phyloP scores from a whole-genome alignment of 164 flowering plant species.

The Amborella trichopoda region DNA sequence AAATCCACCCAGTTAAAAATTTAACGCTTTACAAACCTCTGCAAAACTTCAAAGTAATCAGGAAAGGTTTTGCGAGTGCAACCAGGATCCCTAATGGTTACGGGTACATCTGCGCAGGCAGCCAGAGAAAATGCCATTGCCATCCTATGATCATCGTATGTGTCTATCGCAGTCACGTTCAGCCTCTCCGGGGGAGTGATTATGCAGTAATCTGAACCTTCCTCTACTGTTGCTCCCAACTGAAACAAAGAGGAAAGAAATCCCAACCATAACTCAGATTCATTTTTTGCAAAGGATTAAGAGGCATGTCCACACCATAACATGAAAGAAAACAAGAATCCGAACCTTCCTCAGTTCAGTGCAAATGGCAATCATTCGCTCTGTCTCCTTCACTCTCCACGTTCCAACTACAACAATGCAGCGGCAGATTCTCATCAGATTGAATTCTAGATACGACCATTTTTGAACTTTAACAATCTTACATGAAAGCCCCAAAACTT shows the following conservation, averaged over 20 bases:
- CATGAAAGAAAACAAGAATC: too few species aligned
- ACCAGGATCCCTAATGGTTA: slow-evolving; percentile 88
- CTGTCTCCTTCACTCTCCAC: slow-evolving; percentile 99
- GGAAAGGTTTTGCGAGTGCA: slow-evolving; percentile 98
- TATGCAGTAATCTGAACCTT: slow-evolving; percentile 94
- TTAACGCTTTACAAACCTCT: slow-evolving; percentile 54
- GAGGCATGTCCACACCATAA: too few species aligned
- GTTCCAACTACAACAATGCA: slow-evolving; percentile 72
- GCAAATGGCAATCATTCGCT: slow-evolving; percentile 96
- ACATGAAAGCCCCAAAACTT: slow-evolving; percentile 11
- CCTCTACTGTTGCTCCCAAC: slow-evolving; percentile 95
- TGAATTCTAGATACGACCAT: too few species aligned
- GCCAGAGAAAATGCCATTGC: slow-evolving; percentile 99
- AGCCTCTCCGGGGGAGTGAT: slow-evolving; percentile 92
- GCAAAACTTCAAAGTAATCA: slow-evolving; percentile 86
- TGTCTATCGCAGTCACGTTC: slow-evolving; percentile 75
- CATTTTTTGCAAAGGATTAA: too few species aligned
- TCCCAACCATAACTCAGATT: too few species aligned
- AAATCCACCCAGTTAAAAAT: too few species aligned
- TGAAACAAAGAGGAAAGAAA: slow-evolving; percentile 11
- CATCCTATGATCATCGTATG: slow-evolving; percentile 97
- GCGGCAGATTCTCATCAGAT: too few species aligned
- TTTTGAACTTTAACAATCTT: too few species aligned
- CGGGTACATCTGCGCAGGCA: slow-evolving; percentile 91
- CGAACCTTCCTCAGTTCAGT: slow-evolving; percentile 93